These are phyloP conservation scores for Lasiodiplodia sp. DNA, from an alignment of 2,329 filamentous ascomycete species.

Conservation along the genomic window DNA sequence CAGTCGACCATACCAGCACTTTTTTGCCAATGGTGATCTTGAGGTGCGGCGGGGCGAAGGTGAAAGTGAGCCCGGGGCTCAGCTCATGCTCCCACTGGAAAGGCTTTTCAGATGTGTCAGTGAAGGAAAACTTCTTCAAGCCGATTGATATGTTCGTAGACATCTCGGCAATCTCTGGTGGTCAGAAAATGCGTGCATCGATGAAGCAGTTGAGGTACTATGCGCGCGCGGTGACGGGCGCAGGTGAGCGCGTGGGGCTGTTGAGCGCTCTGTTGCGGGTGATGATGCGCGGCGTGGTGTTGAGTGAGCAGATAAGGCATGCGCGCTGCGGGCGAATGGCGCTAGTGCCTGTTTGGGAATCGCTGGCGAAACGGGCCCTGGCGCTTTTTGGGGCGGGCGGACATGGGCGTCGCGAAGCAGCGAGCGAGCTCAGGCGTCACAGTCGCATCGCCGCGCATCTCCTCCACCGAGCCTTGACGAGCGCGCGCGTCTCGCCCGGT, in stretches of 20 bases:
- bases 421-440: slow-evolving; percentile 26
- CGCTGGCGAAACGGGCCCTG: slow-evolving; percentile 31
- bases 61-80: slow-evolving; percentile 37
- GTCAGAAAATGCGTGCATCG: background rate
- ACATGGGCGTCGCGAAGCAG: slow-evolving; percentile 24
- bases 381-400: slow-evolving; percentile 12
- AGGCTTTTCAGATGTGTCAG: slow-evolving; percentile 36
- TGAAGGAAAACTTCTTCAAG: slow-evolving; percentile 37
- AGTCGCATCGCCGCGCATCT: slow-evolving; percentile 27
- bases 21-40: slow-evolving; percentile 17
- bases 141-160: background rate
- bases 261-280: slow-evolving; percentile 36
- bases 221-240: background rate
- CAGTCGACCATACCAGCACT: slow-evolving; percentile 31
- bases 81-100: slow-evolving; percentile 25
- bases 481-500: slow-evolving; percentile 28
- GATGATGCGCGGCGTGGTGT: slow-evolving; percentile 33
- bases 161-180: background rate
- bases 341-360: slow-evolving; percentile 50
- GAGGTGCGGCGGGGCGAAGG: slow-evolving; percentile 34
- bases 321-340: slow-evolving; percentile 27
- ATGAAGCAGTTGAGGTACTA: no score
- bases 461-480: slow-evolving; percentile 26
- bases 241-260: slow-evolving; percentile 22
- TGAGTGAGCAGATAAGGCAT: slow-evolving; percentile 4